Evolutionary conservation across 331 rosid species (phyloP).

Genomic region (Cydonia oblonga): DNA sequence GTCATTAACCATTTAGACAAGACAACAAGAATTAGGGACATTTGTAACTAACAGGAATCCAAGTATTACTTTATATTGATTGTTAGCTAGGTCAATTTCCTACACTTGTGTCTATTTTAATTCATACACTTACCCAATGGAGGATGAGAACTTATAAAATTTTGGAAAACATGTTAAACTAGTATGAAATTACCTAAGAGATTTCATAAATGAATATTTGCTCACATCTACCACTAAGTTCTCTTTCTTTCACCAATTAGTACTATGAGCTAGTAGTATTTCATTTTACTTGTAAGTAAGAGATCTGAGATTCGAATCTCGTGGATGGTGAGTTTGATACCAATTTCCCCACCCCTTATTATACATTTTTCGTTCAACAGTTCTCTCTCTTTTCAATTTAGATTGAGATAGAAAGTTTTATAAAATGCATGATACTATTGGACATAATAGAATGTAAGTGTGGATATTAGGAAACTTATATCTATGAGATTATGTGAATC

Average conservation of each 20-base stretch:
- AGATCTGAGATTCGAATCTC: rapidly evolving
- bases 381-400: neutral
- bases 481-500: neutral
- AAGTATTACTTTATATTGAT: neutral
- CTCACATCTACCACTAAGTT: neutral
- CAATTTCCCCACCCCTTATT: neutral
- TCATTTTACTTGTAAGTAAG: neutral
- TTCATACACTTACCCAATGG: neutral
- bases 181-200: neutral
- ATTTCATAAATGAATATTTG: neutral
- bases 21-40: neutral
- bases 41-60: neutral
- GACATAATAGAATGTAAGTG: neutral
- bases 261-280: too few species aligned
- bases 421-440: neutral
- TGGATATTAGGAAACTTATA: neutral
- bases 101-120: neutral
- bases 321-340: too few species aligned
- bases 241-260: neutral
- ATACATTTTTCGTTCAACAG: neutral
- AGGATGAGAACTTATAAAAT: neutral
- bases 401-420: neutral
- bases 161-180: neutral
- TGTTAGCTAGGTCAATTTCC: neutral
- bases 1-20: neutral